Conservation (phyloP, 2,329 filamentous ascomycete genomes). For the Aspergillus felis region DNA sequence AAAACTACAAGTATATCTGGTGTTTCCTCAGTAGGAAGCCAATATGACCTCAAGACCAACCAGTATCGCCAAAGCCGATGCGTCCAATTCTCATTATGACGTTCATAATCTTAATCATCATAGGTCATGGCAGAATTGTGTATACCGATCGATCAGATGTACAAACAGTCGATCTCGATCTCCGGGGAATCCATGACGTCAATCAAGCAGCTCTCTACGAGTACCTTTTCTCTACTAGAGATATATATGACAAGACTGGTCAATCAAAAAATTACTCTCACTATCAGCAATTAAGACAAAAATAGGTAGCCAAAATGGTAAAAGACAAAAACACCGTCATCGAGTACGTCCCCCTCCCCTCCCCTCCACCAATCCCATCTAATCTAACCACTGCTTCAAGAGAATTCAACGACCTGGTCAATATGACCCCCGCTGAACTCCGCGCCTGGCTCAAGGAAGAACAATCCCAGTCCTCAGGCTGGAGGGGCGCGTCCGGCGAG, state of each 20-base stretch:
- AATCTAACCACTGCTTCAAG: conserved; percentile 29
- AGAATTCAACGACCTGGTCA: conserved; percentile 64
- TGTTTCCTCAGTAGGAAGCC: too few species aligned
- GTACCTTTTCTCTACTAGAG: not conserved
- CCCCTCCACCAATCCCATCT: not conserved
- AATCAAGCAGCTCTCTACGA: not conserved
- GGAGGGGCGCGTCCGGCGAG: conserved; percentile 59
- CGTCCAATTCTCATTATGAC: too few species aligned
- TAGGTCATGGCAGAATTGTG: too few species aligned
- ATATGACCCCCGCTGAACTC: conserved; percentile 61
- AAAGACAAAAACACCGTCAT: conserved; percentile 52
- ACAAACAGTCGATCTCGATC: too few species aligned
- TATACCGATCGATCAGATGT: too few species aligned
- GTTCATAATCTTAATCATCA: too few species aligned
- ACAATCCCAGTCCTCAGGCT: conserved; percentile 57
- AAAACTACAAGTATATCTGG: too few species aligned
- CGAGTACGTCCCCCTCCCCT: conserved; percentile 28
- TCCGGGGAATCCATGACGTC: not conserved
- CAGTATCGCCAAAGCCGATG: too few species aligned
- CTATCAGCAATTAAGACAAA: not conserved
- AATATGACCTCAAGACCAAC: too few species aligned
- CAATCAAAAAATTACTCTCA: not conserved
- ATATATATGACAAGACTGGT: not conserved
- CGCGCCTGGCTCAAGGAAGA: conserved; percentile 58
- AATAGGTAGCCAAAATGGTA: conserved; percentile 40